Percentiles rank a stretch among this genome's conserved stretches.
Evolutionary conservation across 192 early-diverging fungal species (phyloP).

Genomic region (Spinellus fusiger): DNA sequence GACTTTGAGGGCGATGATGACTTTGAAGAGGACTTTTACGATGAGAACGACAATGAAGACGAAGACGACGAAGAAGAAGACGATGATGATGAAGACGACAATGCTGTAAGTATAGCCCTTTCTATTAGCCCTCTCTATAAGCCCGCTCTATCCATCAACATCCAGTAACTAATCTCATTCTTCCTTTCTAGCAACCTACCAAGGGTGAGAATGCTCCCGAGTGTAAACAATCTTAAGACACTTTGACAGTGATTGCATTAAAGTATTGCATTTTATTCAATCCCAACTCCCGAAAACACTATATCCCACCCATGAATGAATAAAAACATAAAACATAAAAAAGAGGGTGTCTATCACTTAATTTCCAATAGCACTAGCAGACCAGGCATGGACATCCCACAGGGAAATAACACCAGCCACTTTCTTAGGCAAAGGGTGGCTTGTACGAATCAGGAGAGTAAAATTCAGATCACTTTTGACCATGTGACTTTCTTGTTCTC

Average conservation of each 20-base stretch:
- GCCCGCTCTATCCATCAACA: background rate
- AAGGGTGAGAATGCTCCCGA: slow-evolving; percentile 52
- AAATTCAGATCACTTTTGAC: background rate
- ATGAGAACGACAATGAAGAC: slow-evolving; percentile 53
- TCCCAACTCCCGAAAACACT: background rate
- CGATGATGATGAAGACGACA: slow-evolving; percentile 62
- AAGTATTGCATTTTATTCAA: background rate
- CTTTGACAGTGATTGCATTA: slow-evolving; percentile 4
- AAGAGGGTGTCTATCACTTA: too few species aligned
- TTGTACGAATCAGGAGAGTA: too few species aligned
- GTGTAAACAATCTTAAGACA: slow-evolving; percentile 44
- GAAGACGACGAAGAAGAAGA: slow-evolving; percentile 51
- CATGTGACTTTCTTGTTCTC: background rate
- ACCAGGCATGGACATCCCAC: too few species aligned
- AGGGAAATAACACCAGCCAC: too few species aligned
- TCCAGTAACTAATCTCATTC: background rate
- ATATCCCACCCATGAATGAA: too few species aligned
- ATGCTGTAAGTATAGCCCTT: slow-evolving; percentile 49
- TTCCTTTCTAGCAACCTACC: slow-evolving; percentile 27
- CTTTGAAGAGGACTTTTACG: slow-evolving; percentile 37
- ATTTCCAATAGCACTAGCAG: too few species aligned
- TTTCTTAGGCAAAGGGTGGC: too few species aligned
- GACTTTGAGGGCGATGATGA: slow-evolving; percentile 54
- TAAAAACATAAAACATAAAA: too few species aligned
- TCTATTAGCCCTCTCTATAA: background rate